Base-by-base conservation (phyloP, 2,329 filamentous ascomycete species). In the Pleurostoma richardsiae region DNA sequence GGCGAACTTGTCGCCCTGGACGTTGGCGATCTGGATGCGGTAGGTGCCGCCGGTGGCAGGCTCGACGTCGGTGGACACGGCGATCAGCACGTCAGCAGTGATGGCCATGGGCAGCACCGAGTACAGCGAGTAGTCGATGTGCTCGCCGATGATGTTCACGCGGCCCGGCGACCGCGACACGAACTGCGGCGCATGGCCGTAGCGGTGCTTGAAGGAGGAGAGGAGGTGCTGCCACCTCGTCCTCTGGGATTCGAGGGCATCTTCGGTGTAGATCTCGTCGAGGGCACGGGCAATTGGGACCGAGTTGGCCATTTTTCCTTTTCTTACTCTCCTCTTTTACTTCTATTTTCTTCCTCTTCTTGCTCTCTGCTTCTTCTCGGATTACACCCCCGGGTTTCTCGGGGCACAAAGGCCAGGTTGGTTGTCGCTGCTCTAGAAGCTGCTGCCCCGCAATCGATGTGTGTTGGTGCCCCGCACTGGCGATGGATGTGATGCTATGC, bases 71-170 rank as follows among this genome's bases (percentile, higher is more conserved):
- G 61, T 75, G 58, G 65, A 78, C 36, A 96, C 88, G 44, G 92
- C 94, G 60, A 99, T 80, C 49, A 99, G 79, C 48, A 90, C 86
- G 67, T 99, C 94, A 52, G 90, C 88, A 5, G 88, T 90, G 55
- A 97, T 90, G 52, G 92, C 94, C 83, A 96, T 96, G 44, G 94
- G 94, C 28, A 99, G 77, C 49, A 96, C 91, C 57, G 94, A 85
- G 74, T 97, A 99, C 26, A 99, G 81, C 10, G 90, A 96, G 72
- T 99, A 99, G 73, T 99, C 94, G 60, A 99, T 96, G 72, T 99
- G 94, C 77, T 99, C 94, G 66, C 94, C 94, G 63, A 99, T 96
- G 61, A 99, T 94, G 72, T 97, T 97, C 55, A 99, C 94, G 55
- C 94, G 82, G 50, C 94, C 94, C 1, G 94, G 94, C 46, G 91